Evolutionary conservation across 176 grass and related monocot genomes (phyloP), one percentile per base, ranked within the genome.

Genomic region (Zoysia pacifica): DNA sequence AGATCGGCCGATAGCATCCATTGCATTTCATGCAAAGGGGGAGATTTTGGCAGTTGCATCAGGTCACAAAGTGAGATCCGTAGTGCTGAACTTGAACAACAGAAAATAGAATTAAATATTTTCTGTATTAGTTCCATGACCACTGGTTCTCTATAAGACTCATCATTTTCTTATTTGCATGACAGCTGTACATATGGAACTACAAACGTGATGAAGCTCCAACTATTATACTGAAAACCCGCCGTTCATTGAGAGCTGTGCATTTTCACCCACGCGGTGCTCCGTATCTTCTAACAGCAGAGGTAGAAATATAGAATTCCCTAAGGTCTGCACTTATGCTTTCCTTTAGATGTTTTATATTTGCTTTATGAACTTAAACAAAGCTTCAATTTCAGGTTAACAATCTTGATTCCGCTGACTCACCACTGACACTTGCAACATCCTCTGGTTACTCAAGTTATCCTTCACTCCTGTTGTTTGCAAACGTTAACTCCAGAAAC

Each of bases 231-330:
- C 82, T 99, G 65, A 99, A 48, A 86, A 99, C 97, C 18, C 92
- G 97, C 38, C 90, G 97, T 75, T 99, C 97, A 11, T 84, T 99
- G 82, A 93, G 97, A 91, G 97, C 97, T 52, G 97, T 99, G 44
- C 97, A 99, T 91, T 99, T 99, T 93, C 97, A 99, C 73, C 97
- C 97, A 3, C 93, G 90, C 81, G 93, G 87, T 62, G 90, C 93
- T 68, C 97, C 97, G 62, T 93, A 90, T 84, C 91, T 99, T 81
- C 84, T 99, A 70, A 99, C 97, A 5, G 97, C 97, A 75, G 97
- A 99, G 92, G 97, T 99, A 78, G 16, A 44, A 69, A 90, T 90
- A 82, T 92, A 81, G 38, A 62, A 76, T 81, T 43, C 49, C 50
- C 19, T 74, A 55, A 16, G 39, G 66, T 78, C 11, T 43, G 69